Percentiles rank a stretch among this genome's conserved stretches.
Conservation (phyloP, 1,284 basidiomycete genomes). For the Tylopilus sp. region DNA sequence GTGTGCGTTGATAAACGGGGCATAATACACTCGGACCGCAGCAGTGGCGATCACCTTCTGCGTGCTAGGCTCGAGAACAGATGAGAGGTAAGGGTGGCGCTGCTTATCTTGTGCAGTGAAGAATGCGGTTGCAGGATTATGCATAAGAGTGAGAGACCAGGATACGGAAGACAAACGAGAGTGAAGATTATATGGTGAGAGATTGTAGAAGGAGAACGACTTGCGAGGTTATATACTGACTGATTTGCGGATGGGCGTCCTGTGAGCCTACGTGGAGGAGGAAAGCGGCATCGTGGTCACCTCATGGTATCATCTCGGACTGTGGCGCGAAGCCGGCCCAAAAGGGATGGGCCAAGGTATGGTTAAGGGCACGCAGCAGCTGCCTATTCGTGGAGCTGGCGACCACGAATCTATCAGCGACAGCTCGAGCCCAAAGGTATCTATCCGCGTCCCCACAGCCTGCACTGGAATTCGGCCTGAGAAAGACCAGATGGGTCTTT, state of each 20-base stretch:
- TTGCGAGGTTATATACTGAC: constrained; percentile 32
- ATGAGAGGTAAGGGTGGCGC: constrained; percentile 37
- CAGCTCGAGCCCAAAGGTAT: constrained; percentile 16
- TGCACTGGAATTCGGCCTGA: constrained; percentile 15
- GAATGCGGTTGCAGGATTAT: constrained; percentile 31
- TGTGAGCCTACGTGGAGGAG: constrained; percentile 25
- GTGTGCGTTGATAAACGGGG: constrained; percentile 43
- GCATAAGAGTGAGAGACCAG: constrained; percentile 20
- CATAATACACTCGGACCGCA: constrained; percentile 50
- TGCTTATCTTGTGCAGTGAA: constrained; percentile 39
- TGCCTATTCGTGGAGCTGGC: constrained; percentile 13
- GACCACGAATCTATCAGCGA: constrained; percentile 17
- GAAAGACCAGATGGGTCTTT: constrained; percentile 25
- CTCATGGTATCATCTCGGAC: constrained; percentile 30
- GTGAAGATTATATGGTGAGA: constrained; percentile 15
- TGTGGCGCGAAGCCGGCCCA: constrained; percentile 32
- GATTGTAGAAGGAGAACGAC: constrained; percentile 12
- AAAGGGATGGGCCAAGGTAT: constrained; percentile 28
- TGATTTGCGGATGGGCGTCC: constrained; percentile 26
- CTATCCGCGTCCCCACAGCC: constrained; percentile 31
- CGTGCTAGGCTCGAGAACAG: constrained; percentile 34
- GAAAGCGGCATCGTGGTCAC: constrained; percentile 35
- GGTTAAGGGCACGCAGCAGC: constrained; percentile 31
- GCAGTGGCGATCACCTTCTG: constrained; percentile 36
- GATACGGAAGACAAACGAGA: constrained; percentile 19